These are phyloP conservation scores for Raffaelea arxii DNA, from an alignment of 2,329 filamentous ascomycete genomes.

Conservation along the genomic window DNA sequence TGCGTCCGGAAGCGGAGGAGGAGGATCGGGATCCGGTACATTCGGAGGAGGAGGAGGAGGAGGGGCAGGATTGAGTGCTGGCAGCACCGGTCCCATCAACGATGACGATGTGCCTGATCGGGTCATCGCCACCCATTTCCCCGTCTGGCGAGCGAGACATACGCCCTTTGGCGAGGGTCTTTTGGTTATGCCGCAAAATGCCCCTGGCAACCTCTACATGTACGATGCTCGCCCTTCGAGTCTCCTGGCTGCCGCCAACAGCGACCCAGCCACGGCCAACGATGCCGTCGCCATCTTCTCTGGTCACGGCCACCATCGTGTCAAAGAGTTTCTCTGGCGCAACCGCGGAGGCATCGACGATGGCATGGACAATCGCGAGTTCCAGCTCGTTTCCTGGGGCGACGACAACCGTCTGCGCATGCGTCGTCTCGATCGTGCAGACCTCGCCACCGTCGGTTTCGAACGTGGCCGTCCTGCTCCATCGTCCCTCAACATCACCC, in stretches of 20 bases:
- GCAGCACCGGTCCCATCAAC: conserved; percentile 17
- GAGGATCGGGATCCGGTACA: background rate
- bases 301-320: conserved; percentile 56
- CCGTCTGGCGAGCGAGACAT: conserved; percentile 83
- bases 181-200: conserved; percentile 84
- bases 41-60: background rate
- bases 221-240: conserved; percentile 52
- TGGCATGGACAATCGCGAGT: conserved; percentile 73
- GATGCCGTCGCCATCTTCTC: conserved; percentile 48
- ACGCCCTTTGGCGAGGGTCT: conserved; percentile 83
- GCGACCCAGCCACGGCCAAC: conserved; percentile 30
- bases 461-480: conserved; percentile 56
- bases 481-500: conserved; percentile 60
- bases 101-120: conserved; percentile 59
- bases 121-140: conserved; percentile 72
- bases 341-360: conserved; percentile 58
- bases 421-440: conserved; percentile 58
- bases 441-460: conserved; percentile 62
- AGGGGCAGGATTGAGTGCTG: background rate
- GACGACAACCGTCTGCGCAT: conserved; percentile 75
- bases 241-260: conserved; percentile 27
- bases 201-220: conserved; percentile 73
- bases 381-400: conserved; percentile 89
- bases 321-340: conserved; percentile 89
- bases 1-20: background rate